Base-by-base conservation (phyloP, 2,329 filamentous ascomycete species). In the Penicillium paneum region DNA sequence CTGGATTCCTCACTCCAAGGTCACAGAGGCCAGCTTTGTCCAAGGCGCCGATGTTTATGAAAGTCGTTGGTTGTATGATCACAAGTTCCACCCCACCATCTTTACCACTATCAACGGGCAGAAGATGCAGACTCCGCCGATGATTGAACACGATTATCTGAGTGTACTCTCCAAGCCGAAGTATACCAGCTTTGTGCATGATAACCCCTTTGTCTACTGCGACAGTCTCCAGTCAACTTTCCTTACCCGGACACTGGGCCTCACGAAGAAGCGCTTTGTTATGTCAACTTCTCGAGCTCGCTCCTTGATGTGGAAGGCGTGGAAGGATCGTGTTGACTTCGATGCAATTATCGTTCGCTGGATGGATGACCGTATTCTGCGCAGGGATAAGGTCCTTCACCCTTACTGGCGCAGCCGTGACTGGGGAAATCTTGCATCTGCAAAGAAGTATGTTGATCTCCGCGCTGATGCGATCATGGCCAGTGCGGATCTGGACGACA, bases 1-100 rank as follows among this genome's bases (percentile, higher is more conserved):
- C 45, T 83, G 80, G 79, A 82, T 83, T 49, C 80, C 81, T 7
- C 78, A 80, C 57, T 76, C 80, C 17, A 79, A 80, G 47, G 78
- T 82, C 2, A 81, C 77, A 4, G 77, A 81, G 64, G 81, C 80
- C 5, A 81, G 77, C 0, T 82, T 82, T 54, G 77, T 81, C 3
- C 76, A 82, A 55, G 78, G 76, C 8, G 68, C 78, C 8, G 77
- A 82, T 57, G 76, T 81, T 2, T 83, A 79, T 56, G 77, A 82
- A 62, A 77, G 77, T 52, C 74, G 74, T 62, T 79, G 76, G 76
- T 63, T 72, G 17, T 79, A 79, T 43, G 76, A 79, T 57, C 77
- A 79, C 62, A 78, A 78, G 61, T 77, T 77, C 57, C 75, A 79
- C 60, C 76, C 77, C 2, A 76, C 72, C 1, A 77, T 79, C 24